Conservation (phyloP, 2,329 filamentous ascomycete genomes). For the Xylariaceae sp. region DNA sequence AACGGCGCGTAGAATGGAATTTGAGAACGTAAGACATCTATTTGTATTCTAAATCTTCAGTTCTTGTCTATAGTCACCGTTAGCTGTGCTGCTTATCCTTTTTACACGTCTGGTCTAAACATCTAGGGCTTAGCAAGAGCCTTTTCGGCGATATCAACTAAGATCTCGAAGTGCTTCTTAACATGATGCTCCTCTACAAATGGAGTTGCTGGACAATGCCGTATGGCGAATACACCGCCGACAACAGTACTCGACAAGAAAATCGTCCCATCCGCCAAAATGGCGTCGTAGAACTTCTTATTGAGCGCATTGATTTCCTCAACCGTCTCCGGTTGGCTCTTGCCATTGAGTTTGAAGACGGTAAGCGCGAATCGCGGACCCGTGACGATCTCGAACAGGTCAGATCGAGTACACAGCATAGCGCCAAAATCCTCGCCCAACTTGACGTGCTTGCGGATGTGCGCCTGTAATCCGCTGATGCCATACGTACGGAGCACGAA, state of each 20-base stretch:
- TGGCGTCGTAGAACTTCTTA: constrained; percentile 65
- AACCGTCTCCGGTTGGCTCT: constrained; percentile 26
- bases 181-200: constrained; percentile 68
- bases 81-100: constrained; percentile 1
- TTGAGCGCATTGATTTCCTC: constrained; percentile 62
- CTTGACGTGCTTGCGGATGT: constrained; percentile 63
- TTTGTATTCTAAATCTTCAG: background rate
- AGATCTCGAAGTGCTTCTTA: constrained; percentile 64
- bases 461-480: constrained; percentile 64
- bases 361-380: constrained; percentile 73
- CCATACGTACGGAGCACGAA: constrained; percentile 85
- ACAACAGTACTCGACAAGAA: constrained; percentile 77
- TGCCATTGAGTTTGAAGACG: constrained; percentile 47
- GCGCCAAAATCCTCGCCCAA: constrained; percentile 65
- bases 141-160: constrained; percentile 60
- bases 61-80: background rate
- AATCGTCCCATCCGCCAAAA: constrained; percentile 70
- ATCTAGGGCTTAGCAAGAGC: constrained; percentile 33
- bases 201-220: constrained; percentile 69
- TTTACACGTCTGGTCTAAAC: background rate
- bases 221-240: constrained; percentile 68
- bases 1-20: too few relatives aligned
- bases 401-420: constrained; percentile 51
- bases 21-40: too few relatives aligned
- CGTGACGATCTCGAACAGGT: constrained; percentile 72